These are phyloP conservation scores for Cantharellus anzutake DNA, from an alignment of 768 basidiomycete genomes.

Conservation along the genomic window DNA sequence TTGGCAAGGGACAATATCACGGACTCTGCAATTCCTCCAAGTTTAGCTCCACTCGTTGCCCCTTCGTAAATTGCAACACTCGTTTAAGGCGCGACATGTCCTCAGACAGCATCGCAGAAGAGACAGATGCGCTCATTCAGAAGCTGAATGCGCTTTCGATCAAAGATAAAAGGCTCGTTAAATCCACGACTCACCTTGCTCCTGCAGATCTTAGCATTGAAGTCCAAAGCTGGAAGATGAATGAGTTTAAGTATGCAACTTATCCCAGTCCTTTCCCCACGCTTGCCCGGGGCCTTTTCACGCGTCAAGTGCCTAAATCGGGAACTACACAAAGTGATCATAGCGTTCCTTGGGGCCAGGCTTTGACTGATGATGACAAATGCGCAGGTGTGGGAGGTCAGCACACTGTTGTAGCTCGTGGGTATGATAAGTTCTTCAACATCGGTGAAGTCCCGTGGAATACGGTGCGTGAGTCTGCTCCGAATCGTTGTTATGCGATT, in stretches of 20 bases:
- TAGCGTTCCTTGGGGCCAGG: neutral
- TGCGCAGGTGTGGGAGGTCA: constrained; percentile 2
- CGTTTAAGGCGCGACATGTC: no score
- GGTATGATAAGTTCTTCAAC: constrained; percentile 99
- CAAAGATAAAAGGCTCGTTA: constrained; percentile 33
- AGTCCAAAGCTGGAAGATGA: constrained; percentile 90
- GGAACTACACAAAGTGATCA: neutral
- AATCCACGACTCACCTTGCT: constrained; percentile 33
- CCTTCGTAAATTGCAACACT: no score
- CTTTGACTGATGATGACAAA: neutral
- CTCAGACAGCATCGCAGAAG: neutral
- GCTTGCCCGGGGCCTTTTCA: constrained; percentile 83
- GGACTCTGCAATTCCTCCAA: no score
- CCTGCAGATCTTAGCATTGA: constrained; percentile 35
- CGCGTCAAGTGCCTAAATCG: constrained; percentile 17
- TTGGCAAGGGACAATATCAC: no score
- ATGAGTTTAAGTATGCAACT: constrained; percentile 86
- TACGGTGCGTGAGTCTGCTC: constrained; percentile 33
- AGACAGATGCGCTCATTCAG: neutral
- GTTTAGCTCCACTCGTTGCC: no score
- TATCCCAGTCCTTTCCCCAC: constrained; percentile 87
- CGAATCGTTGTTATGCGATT: neutral
- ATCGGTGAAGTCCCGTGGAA: constrained; percentile 95
- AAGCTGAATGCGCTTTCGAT: neutral
- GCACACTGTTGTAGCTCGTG: constrained; percentile 55